Evolutionary conservation across 805 yeast genomes (phyloP).

Genomic region (Saturnispora zaruensis): DNA sequence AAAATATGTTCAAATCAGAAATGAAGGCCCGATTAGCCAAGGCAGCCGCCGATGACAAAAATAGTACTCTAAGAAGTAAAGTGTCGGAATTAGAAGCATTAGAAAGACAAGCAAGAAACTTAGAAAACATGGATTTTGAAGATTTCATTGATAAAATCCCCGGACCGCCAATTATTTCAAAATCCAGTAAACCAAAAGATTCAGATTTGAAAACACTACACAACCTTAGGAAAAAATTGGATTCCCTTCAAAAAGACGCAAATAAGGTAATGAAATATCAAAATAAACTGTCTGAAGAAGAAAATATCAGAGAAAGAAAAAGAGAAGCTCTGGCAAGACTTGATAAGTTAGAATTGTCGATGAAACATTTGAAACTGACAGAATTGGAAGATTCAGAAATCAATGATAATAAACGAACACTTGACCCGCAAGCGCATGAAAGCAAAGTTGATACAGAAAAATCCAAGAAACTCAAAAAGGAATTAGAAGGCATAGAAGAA

Average conservation of each 20-base stretch:
- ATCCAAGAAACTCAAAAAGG: constrained; percentile 17
- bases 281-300: constrained; percentile 37
- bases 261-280: constrained; percentile 68
- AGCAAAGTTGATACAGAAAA: constrained; percentile 13
- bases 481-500: constrained; percentile 21
- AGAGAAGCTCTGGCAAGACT: constrained; percentile 63
- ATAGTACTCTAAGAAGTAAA: constrained; percentile 6
- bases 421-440: constrained; percentile 22
- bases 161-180: constrained; percentile 5
- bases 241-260: constrained; percentile 61
- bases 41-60: constrained; percentile 4
- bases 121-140: constrained; percentile 79
- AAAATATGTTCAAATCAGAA: constrained; percentile 22
- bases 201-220: constrained; percentile 51
- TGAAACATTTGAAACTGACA: constrained; percentile 18
- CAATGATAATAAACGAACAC: constrained; percentile 15
- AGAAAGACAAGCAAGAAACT: constrained; percentile 74
- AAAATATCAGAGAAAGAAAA: constrained; percentile 52
- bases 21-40: constrained; percentile 16
- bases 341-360: constrained; percentile 49
- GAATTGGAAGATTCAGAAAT: constrained; percentile 11
- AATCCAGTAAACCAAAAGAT: constrained; percentile 21
- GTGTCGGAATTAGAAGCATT: constrained; percentile 26
- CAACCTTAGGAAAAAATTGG: constrained; percentile 46
- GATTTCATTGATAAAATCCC: constrained; percentile 28